phyloP scores from a whole-genome alignment of 179 eudicot genomes.

The Carnegiea gigantea region DNA sequence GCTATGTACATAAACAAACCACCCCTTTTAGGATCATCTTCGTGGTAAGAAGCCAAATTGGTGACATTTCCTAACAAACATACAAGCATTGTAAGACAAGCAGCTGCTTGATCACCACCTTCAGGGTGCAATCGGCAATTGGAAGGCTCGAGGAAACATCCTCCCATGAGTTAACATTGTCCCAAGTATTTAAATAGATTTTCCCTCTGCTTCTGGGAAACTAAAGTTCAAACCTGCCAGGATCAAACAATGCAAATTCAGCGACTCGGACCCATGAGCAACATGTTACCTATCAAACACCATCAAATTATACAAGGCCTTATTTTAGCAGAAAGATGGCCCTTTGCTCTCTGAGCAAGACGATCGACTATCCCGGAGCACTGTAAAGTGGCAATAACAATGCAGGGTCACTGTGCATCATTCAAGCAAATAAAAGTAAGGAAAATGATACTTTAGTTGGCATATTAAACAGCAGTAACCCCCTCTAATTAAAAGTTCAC shows the following conservation, averaged over 20 bases:
- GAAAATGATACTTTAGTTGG: background rate
- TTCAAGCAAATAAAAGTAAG: background rate
- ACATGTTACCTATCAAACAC: background rate
- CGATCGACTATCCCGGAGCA: background rate
- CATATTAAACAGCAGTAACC: background rate
- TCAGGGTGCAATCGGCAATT: conserved; percentile 6
- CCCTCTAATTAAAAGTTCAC: background rate
- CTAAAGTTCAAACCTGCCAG: conserved; percentile 18
- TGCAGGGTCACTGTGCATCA: conserved; percentile 3
- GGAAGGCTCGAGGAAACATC: conserved; percentile 4
- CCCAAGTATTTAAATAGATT: conserved; percentile 12
- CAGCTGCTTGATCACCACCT: conserved; percentile 7
- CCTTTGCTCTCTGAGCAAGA: background rate
- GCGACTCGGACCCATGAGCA: background rate
- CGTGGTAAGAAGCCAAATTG: conserved; percentile 21
- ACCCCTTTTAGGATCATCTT: conserved; percentile 14
- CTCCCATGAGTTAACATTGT: background rate
- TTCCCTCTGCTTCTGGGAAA: conserved; percentile 3
- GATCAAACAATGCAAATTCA: background rate
- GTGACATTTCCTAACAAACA: conserved; percentile 27
- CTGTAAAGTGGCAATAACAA: background rate
- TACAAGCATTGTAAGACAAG: conserved; percentile 17
- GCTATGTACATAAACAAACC: conserved; percentile 23
- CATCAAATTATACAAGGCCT: background rate
- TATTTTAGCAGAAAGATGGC: background rate